Evolutionary conservation across 371 early-diverging fungal species (phyloP).

Genomic region (Mucor piriformis): DNA sequence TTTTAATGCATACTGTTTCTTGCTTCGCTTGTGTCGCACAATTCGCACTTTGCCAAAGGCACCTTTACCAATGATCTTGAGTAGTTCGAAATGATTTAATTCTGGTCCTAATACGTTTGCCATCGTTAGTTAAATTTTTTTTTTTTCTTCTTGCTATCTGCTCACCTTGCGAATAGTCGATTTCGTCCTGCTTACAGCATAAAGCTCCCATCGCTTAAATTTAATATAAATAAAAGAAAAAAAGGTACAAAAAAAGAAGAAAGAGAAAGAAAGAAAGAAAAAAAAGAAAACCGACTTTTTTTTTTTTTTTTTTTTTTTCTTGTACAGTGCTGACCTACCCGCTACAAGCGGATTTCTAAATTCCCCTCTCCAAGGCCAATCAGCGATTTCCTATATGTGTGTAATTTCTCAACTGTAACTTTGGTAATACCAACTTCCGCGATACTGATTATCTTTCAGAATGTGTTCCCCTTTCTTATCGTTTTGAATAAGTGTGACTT

Average conservation of each 20-base stretch:
- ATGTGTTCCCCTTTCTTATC: too few species aligned
- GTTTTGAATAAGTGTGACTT: too few species aligned
- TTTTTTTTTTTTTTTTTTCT: neutral
- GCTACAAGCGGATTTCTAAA: too few species aligned
- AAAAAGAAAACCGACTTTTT: constrained; percentile 1
- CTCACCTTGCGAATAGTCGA: constrained; percentile 21
- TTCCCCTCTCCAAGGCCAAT: too few species aligned
- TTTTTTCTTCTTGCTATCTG: neutral
- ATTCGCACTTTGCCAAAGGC: constrained; percentile 80
- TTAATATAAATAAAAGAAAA: neutral
- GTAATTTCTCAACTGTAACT: too few species aligned
- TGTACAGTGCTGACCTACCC: too few species aligned
- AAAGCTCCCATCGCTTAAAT: constrained; percentile 19
- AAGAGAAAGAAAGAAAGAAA: constrained; percentile 1
- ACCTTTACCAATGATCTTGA: constrained; percentile 69
- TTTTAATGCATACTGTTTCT: constrained; percentile 56
- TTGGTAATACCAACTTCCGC: too few species aligned
- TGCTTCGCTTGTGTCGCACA: constrained; percentile 76
- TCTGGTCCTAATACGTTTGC: constrained; percentile 25
- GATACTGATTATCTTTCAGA: too few species aligned
- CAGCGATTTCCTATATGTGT: too few species aligned
- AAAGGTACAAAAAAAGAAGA: constrained; percentile 5
- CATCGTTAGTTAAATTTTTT: neutral
- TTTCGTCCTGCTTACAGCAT: constrained; percentile 23
- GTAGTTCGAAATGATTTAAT: constrained; percentile 66